A percentile compares a stretch with the other conserved stretches of the same genome.
phyloP scores from a whole-genome alignment of 2,329 filamentous ascomycete genomes.

The Calonectria montana region DNA sequence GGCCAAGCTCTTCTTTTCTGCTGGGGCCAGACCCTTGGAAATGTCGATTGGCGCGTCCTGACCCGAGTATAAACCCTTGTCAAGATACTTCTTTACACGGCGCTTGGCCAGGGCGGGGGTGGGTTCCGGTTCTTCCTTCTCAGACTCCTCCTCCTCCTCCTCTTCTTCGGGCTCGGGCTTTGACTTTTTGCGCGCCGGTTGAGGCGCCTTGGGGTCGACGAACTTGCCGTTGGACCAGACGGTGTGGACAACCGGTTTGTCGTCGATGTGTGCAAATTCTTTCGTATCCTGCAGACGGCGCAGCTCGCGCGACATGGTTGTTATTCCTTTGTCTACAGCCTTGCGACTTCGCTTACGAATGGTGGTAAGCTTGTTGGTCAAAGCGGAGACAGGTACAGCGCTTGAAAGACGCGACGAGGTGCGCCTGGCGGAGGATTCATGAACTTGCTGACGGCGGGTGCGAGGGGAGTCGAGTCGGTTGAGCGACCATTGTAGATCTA shows the following conservation, averaged over 20 bases:
- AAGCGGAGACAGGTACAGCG: constrained; percentile 53
- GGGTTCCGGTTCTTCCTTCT: constrained; percentile 51
- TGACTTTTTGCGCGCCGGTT: constrained; percentile 51
- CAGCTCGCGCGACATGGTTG: constrained; percentile 67
- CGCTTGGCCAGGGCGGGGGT: constrained; percentile 53
- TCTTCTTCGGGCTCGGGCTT: constrained; percentile 41
- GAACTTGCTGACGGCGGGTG: constrained; percentile 46
- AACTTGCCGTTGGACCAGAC: constrained; percentile 75
- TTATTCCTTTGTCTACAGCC: constrained; percentile 59
- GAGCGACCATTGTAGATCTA: constrained; percentile 57
- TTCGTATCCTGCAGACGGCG: constrained; percentile 71
- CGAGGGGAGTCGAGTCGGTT: constrained; percentile 50
- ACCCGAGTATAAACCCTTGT: constrained; percentile 87
- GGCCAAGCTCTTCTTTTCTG: constrained; percentile 64
- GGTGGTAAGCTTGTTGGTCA: constrained; percentile 61
- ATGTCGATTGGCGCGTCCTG: constrained; percentile 70
- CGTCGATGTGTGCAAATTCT: constrained; percentile 70
- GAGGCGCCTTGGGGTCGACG: constrained; percentile 58
- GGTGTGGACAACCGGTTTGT: constrained; percentile 66
- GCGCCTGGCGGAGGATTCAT: constrained; percentile 51
- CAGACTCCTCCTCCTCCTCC: constrained; percentile 35
- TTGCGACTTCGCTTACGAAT: constrained; percentile 72
- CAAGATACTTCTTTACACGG: constrained; percentile 79
- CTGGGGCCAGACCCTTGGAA: constrained; percentile 58
- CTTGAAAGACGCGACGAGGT: constrained; percentile 55